Conservation (phyloP, 1,284 basidiomycete species). For the Leccinum subfulvum region DNA sequence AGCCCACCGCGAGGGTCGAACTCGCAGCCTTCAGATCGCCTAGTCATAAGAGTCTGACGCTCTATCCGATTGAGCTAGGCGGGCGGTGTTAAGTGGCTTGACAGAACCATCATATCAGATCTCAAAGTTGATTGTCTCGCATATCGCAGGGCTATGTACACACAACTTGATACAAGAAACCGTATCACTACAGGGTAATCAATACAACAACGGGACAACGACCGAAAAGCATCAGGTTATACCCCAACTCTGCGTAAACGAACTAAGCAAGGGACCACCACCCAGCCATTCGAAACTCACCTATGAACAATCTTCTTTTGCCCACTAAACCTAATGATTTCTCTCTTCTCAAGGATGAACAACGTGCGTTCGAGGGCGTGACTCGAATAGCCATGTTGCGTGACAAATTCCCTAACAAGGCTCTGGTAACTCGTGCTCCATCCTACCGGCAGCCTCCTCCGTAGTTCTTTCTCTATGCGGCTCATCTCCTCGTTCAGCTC, state of each 20-base stretch:
- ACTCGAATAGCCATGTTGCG: slow-evolving; percentile 84
- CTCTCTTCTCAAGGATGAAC: slow-evolving; percentile 92
- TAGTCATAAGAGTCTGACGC: slow-evolving; percentile 67
- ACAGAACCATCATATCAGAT: neutral
- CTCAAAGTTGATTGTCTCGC: neutral
- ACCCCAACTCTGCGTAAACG: slow-evolving; percentile 30
- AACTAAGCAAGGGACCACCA: slow-evolving; percentile 10
- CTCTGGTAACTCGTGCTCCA: slow-evolving; percentile 97
- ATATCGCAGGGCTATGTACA: neutral
- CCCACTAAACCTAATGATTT: slow-evolving; percentile 77
- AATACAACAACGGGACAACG: neutral
- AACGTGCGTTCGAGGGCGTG: slow-evolving; percentile 93
- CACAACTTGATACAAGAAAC: neutral
- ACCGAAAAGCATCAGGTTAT: slow-evolving; percentile 5
- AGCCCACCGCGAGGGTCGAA: slow-evolving; percentile 91
- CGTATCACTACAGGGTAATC: neutral
- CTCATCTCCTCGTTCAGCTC: slow-evolving; percentile 95
- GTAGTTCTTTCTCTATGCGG: slow-evolving; percentile 89
- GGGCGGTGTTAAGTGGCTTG: slow-evolving; percentile 37
- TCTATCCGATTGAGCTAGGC: slow-evolving; percentile 87
- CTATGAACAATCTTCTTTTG: slow-evolving; percentile 59
- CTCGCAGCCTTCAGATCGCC: slow-evolving; percentile 83
- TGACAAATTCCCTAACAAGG: slow-evolving; percentile 94
- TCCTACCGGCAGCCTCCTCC: slow-evolving; percentile 87
- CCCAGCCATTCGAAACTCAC: slow-evolving; percentile 22